These are phyloP conservation scores for Coprinopsis marcescibilis DNA, from an alignment of 768 basidiomycete genomes.

Conservation along the genomic window DNA sequence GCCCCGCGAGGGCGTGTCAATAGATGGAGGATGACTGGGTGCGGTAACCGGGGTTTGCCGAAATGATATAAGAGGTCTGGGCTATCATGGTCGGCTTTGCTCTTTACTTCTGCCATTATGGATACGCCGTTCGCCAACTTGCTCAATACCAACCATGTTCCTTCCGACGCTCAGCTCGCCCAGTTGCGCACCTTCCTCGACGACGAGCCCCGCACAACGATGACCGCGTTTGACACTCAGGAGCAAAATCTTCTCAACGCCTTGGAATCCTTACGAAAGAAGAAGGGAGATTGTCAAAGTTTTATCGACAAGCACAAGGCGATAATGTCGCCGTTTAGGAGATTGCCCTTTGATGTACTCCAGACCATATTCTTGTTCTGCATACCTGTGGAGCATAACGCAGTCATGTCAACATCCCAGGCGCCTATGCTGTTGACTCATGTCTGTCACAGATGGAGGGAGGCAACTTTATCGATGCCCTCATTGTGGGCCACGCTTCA, in stretches of 20 bases:
- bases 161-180: neutral
- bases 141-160: neutral
- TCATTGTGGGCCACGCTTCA: constrained; percentile 9
- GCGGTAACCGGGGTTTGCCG: no score
- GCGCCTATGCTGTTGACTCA: constrained; percentile 12
- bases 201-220: neutral
- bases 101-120: neutral
- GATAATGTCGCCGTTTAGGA: neutral
- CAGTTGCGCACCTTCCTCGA: neutral
- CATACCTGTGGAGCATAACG: neutral
- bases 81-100: no score
- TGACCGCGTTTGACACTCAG: neutral
- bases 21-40: no score
- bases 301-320: neutral
- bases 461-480: constrained; percentile 8
- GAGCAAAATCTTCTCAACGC: neutral
- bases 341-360: neutral
- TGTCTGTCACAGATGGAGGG: constrained; percentile 11
- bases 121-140: neutral
- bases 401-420: neutral
- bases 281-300: neutral
- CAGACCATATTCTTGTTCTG: neutral
- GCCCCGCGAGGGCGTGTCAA: no score
- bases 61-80: no score
- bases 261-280: neutral